Conservation (phyloP, 2,329 filamentous ascomycete genomes). For the Balansia obtecta region DNA sequence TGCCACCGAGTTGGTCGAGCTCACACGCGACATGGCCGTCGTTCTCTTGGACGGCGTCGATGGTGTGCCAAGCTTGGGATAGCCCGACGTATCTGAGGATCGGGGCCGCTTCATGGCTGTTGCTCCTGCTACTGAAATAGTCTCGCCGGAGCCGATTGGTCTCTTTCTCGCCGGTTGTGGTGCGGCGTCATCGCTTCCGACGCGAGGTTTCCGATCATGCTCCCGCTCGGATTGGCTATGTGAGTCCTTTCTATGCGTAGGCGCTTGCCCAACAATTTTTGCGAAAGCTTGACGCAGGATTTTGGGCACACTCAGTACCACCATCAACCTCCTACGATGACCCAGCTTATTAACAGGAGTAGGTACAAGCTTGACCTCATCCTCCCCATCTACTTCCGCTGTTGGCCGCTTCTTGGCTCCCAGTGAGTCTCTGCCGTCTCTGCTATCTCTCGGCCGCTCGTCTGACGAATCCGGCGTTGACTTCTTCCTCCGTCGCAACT, state of each 20-base stretch:
- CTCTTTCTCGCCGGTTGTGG: conserved; percentile 33
- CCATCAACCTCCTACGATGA: conserved; percentile 23
- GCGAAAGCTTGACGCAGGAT: conserved; percentile 30
- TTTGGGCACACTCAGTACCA: conserved; percentile 38
- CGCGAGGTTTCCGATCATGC: conserved; percentile 22
- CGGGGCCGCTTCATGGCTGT: conserved; percentile 29
- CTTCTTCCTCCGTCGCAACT: conserved; percentile 21
- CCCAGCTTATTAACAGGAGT: conserved; percentile 7
- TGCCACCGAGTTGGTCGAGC: conserved; percentile 39
- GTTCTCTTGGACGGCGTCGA: conserved; percentile 41
- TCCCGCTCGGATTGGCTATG: conserved; percentile 12
- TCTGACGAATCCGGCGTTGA: conserved; percentile 13
- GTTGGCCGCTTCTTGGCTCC: conserved; percentile 16
- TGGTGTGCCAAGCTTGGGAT: conserved; percentile 24
- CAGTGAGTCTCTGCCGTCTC: conserved; percentile 11
- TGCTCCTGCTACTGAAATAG: conserved; percentile 23
- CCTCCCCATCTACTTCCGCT: conserved; percentile 21
- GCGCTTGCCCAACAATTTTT: conserved; percentile 30
- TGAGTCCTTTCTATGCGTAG: conserved; percentile 25
- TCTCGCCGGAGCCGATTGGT: conserved; percentile 26
- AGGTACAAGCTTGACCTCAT: conserved; percentile 6
- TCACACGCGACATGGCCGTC: conserved; percentile 38
- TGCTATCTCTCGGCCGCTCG: conserved; percentile 11
- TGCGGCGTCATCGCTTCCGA: conserved; percentile 29
- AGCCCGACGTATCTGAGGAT: conserved; percentile 26